These are phyloP conservation scores for Debaryomyces maramus DNA, from an alignment of 805 yeast genomes.

Conservation along the genomic window DNA sequence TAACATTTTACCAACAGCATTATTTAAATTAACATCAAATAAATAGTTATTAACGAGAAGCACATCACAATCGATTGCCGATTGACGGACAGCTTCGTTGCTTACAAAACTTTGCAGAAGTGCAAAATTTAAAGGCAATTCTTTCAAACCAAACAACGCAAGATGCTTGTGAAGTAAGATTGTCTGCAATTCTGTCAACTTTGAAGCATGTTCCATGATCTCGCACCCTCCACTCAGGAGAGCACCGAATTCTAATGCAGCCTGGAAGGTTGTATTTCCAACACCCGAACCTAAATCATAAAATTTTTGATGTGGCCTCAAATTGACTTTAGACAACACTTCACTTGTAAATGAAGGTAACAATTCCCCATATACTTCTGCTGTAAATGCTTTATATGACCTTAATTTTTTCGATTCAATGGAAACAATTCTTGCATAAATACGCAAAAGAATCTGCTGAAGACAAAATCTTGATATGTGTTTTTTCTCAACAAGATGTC, in stretches of 20 bases:
- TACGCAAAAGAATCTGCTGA: conserved; percentile 70
- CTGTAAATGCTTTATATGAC: conserved; percentile 82
- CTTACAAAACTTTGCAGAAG: conserved; percentile 70
- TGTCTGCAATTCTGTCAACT: conserved; percentile 60
- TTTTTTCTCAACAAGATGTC: conserved; percentile 18
- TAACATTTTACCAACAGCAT: conserved; percentile 63
- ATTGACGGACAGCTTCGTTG: conserved; percentile 53
- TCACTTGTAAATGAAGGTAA: conserved; percentile 73
- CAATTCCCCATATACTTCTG: conserved; percentile 87
- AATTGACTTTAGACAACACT: conserved; percentile 57
- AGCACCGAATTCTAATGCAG: conserved; percentile 83
- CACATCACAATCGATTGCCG: conserved; percentile 64
- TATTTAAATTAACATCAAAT: conserved; percentile 74
- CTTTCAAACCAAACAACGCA: conserved; percentile 60
- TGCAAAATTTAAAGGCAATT: conserved; percentile 58
- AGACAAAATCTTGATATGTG: conserved; percentile 40
- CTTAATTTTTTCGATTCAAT: conserved; percentile 66
- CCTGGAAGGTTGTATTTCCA: conserved; percentile 88
- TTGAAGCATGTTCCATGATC: conserved; percentile 79
- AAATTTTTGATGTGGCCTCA: conserved; percentile 57
- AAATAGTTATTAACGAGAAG: conserved; percentile 80
- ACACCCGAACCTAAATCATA: conserved; percentile 94
- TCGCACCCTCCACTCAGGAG: conserved; percentile 82
- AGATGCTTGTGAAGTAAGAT: conserved; percentile 59
- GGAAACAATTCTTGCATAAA: conserved; percentile 76